A percentile compares a stretch with the other conserved stretches of the same genome.
phyloP scores from a whole-genome alignment of 768 basidiomycete species.

The Serendipita indica region DNA sequence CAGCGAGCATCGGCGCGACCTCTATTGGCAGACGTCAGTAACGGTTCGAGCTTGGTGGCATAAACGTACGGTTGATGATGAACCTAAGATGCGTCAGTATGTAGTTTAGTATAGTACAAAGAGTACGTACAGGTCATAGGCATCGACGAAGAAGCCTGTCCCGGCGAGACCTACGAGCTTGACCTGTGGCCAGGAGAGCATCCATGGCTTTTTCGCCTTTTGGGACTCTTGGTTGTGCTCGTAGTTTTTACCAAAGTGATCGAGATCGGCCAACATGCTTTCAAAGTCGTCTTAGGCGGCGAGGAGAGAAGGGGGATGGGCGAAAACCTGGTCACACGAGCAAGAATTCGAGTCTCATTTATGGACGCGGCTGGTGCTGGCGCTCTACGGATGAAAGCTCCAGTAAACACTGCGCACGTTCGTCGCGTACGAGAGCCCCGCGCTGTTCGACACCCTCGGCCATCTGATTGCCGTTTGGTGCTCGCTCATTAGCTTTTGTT shows the following conservation, averaged over 20 bases:
- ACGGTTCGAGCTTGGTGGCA: not conserved
- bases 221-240: constrained; percentile 22
- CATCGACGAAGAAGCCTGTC: constrained; percentile 58
- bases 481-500: no score
- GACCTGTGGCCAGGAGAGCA: constrained; percentile 33
- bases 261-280: not conserved
- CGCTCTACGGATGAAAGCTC: no score
- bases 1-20: constrained; percentile 53
- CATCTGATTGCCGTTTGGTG: no score
- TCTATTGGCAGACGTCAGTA: not conserved
- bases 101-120: constrained; percentile 33
- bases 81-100: not conserved
- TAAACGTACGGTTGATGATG: not conserved
- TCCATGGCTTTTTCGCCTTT: constrained; percentile 24
- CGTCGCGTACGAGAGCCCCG: no score
- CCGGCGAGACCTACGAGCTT: constrained; percentile 50
- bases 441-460: no score
- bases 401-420: no score
- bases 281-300: no score
- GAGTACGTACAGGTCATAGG: constrained; percentile 59
- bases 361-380: no score
- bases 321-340: no score
- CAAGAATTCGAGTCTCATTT: no score
- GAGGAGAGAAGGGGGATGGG: no score
- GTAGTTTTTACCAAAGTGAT: constrained; percentile 19